Evolutionary conservation across 2,329 filamentous ascomycete genomes (phyloP), one percentile per base, ranked within the genome.

Genomic region (Exophiala lecanii-corni): DNA sequence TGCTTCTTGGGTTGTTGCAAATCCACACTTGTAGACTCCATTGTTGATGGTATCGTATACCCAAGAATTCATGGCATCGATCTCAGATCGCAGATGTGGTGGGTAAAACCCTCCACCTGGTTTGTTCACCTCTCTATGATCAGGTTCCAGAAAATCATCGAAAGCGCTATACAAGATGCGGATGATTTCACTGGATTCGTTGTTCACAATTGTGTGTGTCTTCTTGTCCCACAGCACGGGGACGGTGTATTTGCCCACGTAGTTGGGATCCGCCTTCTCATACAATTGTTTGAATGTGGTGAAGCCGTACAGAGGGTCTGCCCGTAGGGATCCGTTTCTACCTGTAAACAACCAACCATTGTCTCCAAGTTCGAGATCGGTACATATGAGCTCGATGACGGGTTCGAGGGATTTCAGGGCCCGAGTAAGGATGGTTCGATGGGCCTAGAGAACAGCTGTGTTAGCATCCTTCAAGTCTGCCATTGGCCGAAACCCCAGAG

Each of bases 121-220:
- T 28, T 53, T 52, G 43, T 67, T 74, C 1, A 32, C 57, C 51
- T 83, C 79, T 43, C 75, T 75, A 55, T 76, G 70, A 54, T 78
- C 61, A 2, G 73, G 68, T 0, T 74, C 74, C 17, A 87, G 60
- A 20, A 84, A 61, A 38, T 75, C 72, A 58, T 95, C 80, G 58
- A 95, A 95, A 60, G 77, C 83, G 15, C 71, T 72, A 57, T 83
- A 84, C 41, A 94, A 69, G 83, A 94, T 92, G 55, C 88, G 79
- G 57, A 94, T 79, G 61, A 94, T 92, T 69, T 94, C 88, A 54
- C 79, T 83, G 62, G 83, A 88, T 72, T 94, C 88, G 56, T 94
- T 94, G 73, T 76, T 91, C 51, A 94, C 86, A 56, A 94, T 89
- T 6, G 72, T 78, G 58, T 80, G 75, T 41, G 71, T 68, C 69